Evolutionary conservation across 2,329 filamentous ascomycete species (phyloP), one percentile per base, ranked within the genome.

Genomic region (Verticillium nonalfalfae): DNA sequence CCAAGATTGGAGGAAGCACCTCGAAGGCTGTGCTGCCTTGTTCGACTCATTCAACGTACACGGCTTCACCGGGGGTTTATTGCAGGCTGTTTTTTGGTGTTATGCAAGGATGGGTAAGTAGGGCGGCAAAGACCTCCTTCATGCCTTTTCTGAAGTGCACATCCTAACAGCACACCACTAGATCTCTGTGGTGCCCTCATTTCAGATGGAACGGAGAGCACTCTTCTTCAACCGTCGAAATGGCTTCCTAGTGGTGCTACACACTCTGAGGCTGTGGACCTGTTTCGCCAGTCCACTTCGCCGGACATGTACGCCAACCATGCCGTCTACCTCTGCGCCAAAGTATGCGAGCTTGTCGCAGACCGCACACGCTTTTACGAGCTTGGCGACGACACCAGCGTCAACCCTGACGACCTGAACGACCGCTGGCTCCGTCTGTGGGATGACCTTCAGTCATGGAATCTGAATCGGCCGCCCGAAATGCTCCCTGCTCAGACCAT

Each of bases 291-390:
- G 58, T 59, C 62, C 36, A 54, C 40, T 5, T 59, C 60, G 10
- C 75, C 79, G 5, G 84, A 87, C 65, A 84, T 82, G 76, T 79
- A 85, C 63, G 84, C 84, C 36, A 86, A 86, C 65, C 83, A 83
- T 64, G 77, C 83, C 7, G 83, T 87, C 2, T 87, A 82, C 64
- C 75, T 87, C 1, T 81, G 78, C 58, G 79, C 83, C 4, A 78
- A 76, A 61, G 78, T 78, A 1, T 82, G 79, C 62, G 78, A 84
- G 64, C 75, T 86, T 3, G 72, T 83, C 13, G 76, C 79, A 9
- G 75, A 79, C 59, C 78, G 77, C 18, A 82, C 81, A 3, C 77
- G 78, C 38, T 80, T 75, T 63, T 65, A 77, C 3, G 81, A 84
- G 65, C 71, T 83, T 1, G 78, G 76, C 6, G 74, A 79, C 60